Percentiles rank a stretch among this genome's conserved stretches.
These are phyloP conservation scores for Colletotrichum cuscutae DNA, from an alignment of 2,329 filamentous ascomycete species.

Conservation along the genomic window DNA sequence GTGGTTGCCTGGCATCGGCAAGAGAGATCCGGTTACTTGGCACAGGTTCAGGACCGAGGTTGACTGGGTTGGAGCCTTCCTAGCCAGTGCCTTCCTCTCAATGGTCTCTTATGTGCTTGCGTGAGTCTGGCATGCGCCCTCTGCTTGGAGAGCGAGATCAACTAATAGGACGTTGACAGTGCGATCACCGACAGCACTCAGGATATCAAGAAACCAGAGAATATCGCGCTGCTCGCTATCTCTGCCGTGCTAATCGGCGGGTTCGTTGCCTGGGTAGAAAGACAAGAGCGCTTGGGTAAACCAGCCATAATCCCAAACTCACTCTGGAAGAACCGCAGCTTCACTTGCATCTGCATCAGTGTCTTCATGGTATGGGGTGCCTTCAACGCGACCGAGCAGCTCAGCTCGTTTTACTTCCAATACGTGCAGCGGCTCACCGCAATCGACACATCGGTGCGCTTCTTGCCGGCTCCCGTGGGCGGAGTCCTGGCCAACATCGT, in stretches of 20 bases:
- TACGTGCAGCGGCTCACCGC: slow-evolving; percentile 52
- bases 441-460: slow-evolving; percentile 51
- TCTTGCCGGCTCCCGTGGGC: slow-evolving; percentile 50
- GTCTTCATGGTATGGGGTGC: slow-evolving; percentile 54
- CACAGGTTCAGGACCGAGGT: slow-evolving; percentile 30
- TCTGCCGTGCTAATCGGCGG: slow-evolving; percentile 53
- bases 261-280: slow-evolving; percentile 66
- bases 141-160: background rate
- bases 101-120: slow-evolving; percentile 32
- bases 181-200: slow-evolving; percentile 17
- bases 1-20: slow-evolving; percentile 55
- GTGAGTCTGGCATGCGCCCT: slow-evolving; percentile 43
- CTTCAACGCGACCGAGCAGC: slow-evolving; percentile 55
- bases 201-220: slow-evolving; percentile 50
- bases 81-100: slow-evolving; percentile 18
- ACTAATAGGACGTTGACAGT: background rate
- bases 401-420: slow-evolving; percentile 56
- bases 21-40: slow-evolving; percentile 48
- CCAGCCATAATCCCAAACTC: slow-evolving; percentile 69
- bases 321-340: slow-evolving; percentile 64
- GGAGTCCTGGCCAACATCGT: slow-evolving; percentile 46
- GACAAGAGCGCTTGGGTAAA: slow-evolving; percentile 55
- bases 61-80: slow-evolving; percentile 29
- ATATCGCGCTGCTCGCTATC: slow-evolving; percentile 55
- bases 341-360: slow-evolving; percentile 61